Percentiles rank a stretch among this genome's conserved stretches.
Evolutionary conservation across 2,329 filamentous ascomycete genomes (phyloP).

Genomic region (Drechslerella coelobrocha): DNA sequence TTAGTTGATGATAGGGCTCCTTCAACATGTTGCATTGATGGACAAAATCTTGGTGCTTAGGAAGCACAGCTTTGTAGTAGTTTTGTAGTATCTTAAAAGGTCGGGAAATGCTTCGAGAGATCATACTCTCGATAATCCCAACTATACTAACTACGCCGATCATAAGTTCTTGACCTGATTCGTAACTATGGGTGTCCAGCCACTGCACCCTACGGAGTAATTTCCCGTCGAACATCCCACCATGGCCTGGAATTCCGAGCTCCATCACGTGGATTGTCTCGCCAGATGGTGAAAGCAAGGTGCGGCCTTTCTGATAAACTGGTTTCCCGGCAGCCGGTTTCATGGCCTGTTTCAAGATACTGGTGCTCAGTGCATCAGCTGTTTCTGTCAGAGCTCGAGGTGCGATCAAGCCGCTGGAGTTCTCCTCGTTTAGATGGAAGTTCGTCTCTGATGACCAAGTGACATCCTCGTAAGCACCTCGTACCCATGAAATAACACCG

Average conservation of each 20-base stretch:
- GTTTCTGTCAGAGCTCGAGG: neutral
- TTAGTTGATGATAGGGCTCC: neutral
- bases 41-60: neutral
- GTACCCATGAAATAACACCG: constrained; percentile 12
- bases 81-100: constrained; percentile 1
- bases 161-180: constrained; percentile 8
- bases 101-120: constrained; percentile 4
- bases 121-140: constrained; percentile 6
- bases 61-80: neutral
- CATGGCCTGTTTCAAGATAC: neutral
- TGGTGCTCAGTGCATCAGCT: neutral
- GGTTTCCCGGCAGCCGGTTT: neutral
- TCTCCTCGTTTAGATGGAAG: neutral
- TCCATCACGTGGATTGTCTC: constrained; percentile 11
- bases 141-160: neutral
- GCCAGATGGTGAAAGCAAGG: neutral
- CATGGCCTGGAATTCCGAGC: constrained; percentile 4
- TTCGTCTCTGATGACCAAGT: neutral
- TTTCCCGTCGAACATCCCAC: neutral
- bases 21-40: neutral
- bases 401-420: constrained; percentile 1
- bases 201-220: neutral
- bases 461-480: constrained; percentile 5
- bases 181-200: neutral
- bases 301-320: constrained; percentile 2